These are phyloP conservation scores for Phaeophleospora eucalypticola DNA, from an alignment of 2,329 filamentous ascomycete genomes.

Conservation along the genomic window DNA sequence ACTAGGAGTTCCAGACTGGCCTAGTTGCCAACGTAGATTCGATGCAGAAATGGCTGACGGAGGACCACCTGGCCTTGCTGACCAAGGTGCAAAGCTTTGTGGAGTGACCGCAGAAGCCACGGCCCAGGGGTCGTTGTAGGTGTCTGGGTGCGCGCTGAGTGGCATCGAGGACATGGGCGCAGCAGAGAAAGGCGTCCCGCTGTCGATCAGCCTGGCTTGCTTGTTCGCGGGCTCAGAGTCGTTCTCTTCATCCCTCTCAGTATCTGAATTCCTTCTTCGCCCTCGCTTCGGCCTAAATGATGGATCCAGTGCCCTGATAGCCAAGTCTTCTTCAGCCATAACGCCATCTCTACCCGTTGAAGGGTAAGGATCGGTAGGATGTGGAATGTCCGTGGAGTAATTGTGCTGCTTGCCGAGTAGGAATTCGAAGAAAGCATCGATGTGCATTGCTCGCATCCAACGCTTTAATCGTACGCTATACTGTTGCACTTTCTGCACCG, in stretches of 20 bases:
- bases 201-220: conserved; percentile 14
- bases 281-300: conserved; percentile 63
- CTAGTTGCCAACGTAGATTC: conserved; percentile 34
- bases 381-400: conserved; percentile 75
- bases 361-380: conserved; percentile 58
- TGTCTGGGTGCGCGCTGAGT: conserved; percentile 53
- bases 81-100: conserved; percentile 34
- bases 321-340: conserved; percentile 80
- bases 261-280: conserved; percentile 44
- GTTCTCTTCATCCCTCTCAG: conserved; percentile 26
- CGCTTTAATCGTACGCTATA: conserved; percentile 89
- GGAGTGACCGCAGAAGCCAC: conserved; percentile 37
- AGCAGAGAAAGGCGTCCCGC: conserved; percentile 26
- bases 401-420: conserved; percentile 70
- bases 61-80: conserved; percentile 33
- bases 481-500: conserved; percentile 89
- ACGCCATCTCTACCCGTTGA: conserved; percentile 74
- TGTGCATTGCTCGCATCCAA: conserved; percentile 96
- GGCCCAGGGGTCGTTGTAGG: conserved; percentile 51
- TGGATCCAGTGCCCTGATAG: conserved; percentile 75
- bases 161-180: conserved; percentile 51
- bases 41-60: conserved; percentile 43
- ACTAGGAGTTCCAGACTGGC: conserved; percentile 22
- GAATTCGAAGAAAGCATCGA: conserved; percentile 92
- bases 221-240: conserved; percentile 15